Evolutionary conservation across 768 basidiomycete genomes (phyloP).

Genomic region (Collybiopsis luxurians): DNA sequence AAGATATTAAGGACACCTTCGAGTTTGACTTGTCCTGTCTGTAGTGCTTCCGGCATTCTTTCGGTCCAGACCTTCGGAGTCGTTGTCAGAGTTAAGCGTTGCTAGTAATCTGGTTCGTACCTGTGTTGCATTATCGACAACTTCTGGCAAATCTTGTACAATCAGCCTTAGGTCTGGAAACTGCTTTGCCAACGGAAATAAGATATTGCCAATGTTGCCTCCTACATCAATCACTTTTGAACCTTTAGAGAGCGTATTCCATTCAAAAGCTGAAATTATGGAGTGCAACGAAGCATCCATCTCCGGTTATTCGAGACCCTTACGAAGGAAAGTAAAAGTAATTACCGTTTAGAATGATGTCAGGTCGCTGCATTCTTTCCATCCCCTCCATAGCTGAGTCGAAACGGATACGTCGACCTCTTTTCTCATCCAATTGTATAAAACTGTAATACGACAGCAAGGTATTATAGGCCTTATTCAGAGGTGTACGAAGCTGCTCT

Average conservation of each 20-base stretch:
- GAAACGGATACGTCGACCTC: constrained; percentile 16
- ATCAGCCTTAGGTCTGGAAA: constrained; percentile 10
- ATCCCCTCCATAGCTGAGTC: constrained; percentile 22
- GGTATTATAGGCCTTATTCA: constrained; percentile 11
- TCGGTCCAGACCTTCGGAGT: constrained; percentile 22
- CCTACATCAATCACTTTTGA: constrained; percentile 16
- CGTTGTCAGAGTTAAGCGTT: too few species aligned
- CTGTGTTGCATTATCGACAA: constrained; percentile 10
- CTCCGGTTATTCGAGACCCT: background rate
- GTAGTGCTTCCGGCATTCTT: constrained; percentile 18
- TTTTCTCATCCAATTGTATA: constrained; percentile 15
- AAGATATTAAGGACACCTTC: constrained; percentile 13
- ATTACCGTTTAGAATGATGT: constrained; percentile 16
- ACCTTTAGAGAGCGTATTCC: constrained; percentile 1
- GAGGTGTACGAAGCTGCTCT: constrained; percentile 9
- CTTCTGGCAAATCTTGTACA: constrained; percentile 12
- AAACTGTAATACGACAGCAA: constrained; percentile 18
- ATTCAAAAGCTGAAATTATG: background rate
- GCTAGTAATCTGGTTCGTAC: constrained; percentile 2
- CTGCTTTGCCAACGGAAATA: constrained; percentile 6
- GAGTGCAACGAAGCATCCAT: too few species aligned
- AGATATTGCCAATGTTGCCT: constrained; percentile 10
- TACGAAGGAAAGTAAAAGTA: background rate
- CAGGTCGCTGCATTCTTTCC: constrained; percentile 12
- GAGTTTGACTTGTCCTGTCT: constrained; percentile 18